Evolutionary conservation across 441 rosid genomes (phyloP).

Genomic region (Biscutella laevigata): DNA sequence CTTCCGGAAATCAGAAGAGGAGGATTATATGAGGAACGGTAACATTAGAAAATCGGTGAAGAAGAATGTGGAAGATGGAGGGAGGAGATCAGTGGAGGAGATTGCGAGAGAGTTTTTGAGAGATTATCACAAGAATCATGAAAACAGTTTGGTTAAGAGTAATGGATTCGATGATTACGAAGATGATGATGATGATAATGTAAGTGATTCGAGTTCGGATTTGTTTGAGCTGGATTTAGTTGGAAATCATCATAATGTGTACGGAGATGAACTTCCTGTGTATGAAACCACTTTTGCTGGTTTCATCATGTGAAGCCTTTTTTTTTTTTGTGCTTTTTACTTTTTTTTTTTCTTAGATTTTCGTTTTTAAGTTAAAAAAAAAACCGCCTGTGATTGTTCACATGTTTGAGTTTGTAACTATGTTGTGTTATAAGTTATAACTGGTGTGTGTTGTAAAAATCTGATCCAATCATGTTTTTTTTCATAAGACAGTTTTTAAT

Average conservation of each 20-base stretch:
- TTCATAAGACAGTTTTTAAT: not conserved
- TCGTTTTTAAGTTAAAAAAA: not conserved
- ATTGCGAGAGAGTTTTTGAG: conserved; percentile 53
- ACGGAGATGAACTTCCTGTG: conserved; percentile 56
- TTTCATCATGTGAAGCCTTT: conserved; percentile 26
- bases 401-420: conserved; percentile 18
- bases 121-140: conserved; percentile 42
- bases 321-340: not conserved
- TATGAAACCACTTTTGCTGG: conserved; percentile 59
- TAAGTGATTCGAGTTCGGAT: conserved; percentile 58
- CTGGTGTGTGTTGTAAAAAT: conserved; percentile 12
- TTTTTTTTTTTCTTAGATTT: conserved; percentile 6
- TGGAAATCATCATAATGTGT: conserved; percentile 47
- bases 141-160: conserved; percentile 24
- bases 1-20: conserved; percentile 34
- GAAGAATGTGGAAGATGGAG: conserved; percentile 36
- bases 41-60: conserved; percentile 35
- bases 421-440: conserved; percentile 2
- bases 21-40: conserved; percentile 13
- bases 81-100: conserved; percentile 43
- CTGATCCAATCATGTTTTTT: not conserved
- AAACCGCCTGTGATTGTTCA: conserved; percentile 10
- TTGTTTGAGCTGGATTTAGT: conserved; percentile 60
- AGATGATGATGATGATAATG: conserved; percentile 35
- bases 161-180: conserved; percentile 22